phyloP scores from a whole-genome alignment of 805 yeast genomes.

The Myxozyma monticola region DNA sequence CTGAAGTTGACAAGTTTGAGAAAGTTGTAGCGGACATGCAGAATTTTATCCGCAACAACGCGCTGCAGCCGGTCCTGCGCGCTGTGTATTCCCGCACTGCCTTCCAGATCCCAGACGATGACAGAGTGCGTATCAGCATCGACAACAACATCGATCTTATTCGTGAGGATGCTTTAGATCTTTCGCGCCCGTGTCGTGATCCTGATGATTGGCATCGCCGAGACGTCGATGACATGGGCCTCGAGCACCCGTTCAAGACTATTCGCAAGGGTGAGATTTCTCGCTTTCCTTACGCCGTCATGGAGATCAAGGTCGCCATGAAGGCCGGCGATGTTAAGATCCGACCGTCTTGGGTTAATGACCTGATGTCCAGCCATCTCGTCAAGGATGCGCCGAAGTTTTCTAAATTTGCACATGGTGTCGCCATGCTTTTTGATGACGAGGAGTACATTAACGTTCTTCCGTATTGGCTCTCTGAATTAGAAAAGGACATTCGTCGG shows the following conservation, averaged over 20 bases:
- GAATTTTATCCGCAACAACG: constrained; percentile 59
- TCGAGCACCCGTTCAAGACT: constrained; percentile 65
- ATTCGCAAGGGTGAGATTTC: constrained; percentile 83
- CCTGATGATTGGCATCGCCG: constrained; percentile 88
- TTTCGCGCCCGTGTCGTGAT: constrained; percentile 82
- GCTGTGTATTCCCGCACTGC: constrained; percentile 89
- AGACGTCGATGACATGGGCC: constrained; percentile 75
- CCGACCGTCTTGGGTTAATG: constrained; percentile 69
- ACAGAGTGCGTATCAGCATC: constrained; percentile 82
- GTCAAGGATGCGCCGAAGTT: constrained; percentile 94
- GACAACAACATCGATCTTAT: constrained; percentile 86
- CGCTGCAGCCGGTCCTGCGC: constrained; percentile 82
- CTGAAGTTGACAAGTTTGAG: constrained; percentile 53
- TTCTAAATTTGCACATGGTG: constrained; percentile 90
- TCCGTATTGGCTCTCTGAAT: constrained; percentile 93
- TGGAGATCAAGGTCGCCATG: constrained; percentile 63
- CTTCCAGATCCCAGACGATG: constrained; percentile 97
- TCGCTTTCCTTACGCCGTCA: constrained; percentile 51
- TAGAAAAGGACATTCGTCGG: constrained; percentile 73
- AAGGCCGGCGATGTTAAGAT: constrained; percentile 31
- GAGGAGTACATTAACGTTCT: constrained; percentile 77
- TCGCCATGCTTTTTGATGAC: constrained; percentile 82
- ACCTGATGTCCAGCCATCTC: constrained; percentile 74
- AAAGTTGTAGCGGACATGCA: constrained; percentile 61
- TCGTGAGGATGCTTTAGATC: constrained; percentile 88